Evolutionary conservation across 805 yeast species (phyloP), one percentile per base, ranked within the genome.

Genomic region (Wickerhamomyces strasburgensis): DNA sequence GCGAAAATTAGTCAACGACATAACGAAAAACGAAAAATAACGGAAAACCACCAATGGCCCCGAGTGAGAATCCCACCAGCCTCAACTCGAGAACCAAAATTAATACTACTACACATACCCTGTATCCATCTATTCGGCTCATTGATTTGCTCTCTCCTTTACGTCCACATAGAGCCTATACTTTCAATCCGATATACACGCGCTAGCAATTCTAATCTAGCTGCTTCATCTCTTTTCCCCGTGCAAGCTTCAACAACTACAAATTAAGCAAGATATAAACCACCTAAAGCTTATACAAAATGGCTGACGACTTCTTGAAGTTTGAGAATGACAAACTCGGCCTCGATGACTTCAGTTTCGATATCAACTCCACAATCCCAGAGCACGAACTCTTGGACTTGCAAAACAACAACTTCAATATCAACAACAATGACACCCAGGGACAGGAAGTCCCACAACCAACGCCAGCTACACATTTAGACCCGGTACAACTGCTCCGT

Each of bases 361-460:
- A 51, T 35, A 31, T 49, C 21, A 30, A 44, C 19, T 52, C 57
- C 2, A 45, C 58, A 2, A 55, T 55, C 14, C 59, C 58, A 3
- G 59, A 54, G 43, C 45, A 53, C 29, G 57, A 56, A 29, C 43
- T 54, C 11, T 32, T 54, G 16, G 54, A 56, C 32, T 49, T 51
- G 35, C 30, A 35, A 21, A 21, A 21, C 25, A 11, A 21, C 7
- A 21, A 21, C 11, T 7, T 21, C 7, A 21, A 21, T 11, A 21
- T 17, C 36, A 23, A 16, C 14, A 19, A 34, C 31, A 21, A 36
- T 11, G 31, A 36, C 34, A 30, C 16, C 37, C 36, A n/a, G n/a
- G n/a, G n/a, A n/a, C n/a, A n/a, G n/a, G n/a, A n/a, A n/a, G n/a
- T n/a, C n/a, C n/a, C n/a, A n/a, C n/a, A n/a, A n/a, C n/a, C n/a